Percentiles rank a stretch among this genome's conserved stretches.
These are phyloP conservation scores for Botryotinia narcissicola DNA, from an alignment of 2,329 filamentous ascomycete genomes.

Conservation along the genomic window DNA sequence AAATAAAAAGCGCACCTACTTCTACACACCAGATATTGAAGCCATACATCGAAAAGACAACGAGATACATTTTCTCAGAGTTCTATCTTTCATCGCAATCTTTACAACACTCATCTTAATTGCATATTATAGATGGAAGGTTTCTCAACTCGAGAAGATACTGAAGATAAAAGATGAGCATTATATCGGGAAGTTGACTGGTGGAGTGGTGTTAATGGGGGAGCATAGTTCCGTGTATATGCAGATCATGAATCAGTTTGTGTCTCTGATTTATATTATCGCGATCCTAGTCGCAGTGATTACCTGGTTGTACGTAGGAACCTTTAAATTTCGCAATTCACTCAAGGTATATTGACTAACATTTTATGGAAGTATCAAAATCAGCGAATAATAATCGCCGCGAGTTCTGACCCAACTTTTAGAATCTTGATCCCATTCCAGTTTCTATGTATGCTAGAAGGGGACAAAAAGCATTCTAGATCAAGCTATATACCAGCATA, in stretches of 20 bases:
- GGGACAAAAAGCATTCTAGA: neutral
- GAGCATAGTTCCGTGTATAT: neutral
- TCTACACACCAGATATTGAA: neutral
- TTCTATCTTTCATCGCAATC: neutral
- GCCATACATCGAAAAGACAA: neutral
- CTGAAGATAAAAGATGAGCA: slow-evolving; percentile 1
- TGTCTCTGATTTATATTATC: neutral
- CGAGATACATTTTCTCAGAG: neutral
- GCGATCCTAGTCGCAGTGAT: neutral
- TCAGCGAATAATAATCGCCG: neutral
- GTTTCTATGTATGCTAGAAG: neutral
- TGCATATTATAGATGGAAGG: neutral
- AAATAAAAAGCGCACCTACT: neutral
- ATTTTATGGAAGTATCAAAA: neutral
- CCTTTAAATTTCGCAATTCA: neutral
- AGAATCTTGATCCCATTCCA: neutral
- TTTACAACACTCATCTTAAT: neutral
- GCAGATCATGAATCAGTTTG: neutral
- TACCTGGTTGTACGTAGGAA: slow-evolving; percentile 3
- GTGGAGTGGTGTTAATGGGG: neutral
- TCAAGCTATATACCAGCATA: too few relatives aligned
- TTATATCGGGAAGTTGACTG: neutral
- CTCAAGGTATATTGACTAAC: neutral
- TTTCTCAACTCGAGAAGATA: neutral
- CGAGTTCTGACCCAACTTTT: too few relatives aligned